Evolutionary conservation across 148 eudicot species (phyloP), one percentile per base, ranked within the genome.

Genomic region (Fagopyrum tataricum): DNA sequence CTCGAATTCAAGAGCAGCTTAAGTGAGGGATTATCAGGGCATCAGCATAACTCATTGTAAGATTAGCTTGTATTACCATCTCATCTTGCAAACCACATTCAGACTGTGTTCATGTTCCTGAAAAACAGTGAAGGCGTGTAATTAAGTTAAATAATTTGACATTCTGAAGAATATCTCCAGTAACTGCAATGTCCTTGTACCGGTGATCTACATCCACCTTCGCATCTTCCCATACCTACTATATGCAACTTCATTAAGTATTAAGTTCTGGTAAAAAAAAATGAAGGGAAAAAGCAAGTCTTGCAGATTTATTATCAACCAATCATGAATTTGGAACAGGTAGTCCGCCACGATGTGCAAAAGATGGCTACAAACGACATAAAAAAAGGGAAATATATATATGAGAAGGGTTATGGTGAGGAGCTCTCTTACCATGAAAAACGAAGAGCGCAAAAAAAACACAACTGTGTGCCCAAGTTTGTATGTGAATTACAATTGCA

Each of bases 221-320:
- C 40, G 12, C 4, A 20, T 7, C 10, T 58, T 58, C 39, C 39
- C 4, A 5, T 23, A 12, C 31, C 39, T 59, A 24, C 24, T 55
- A 9, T 9, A 26, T 4, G 4, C 12, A 61, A 61, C 67, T 26
- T 24, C 7, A 11, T 24, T 24, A 4, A 11, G 26, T 10, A 4
- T 10, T 61, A 6, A 64, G 6, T 31, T 7, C 15, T 39, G 44
- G 69, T 64, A 14, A 13, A 64, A 64, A 31, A 59, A 23, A 59
- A 23, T 13, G 17, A 61, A 15, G 20, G 37, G 9, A 64, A 31
- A 64, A 6, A 64, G 37, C 7, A 64, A 20, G 39, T 64, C 44
- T 64, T 64, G 69, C 69, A 64, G 37, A 64, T 64, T 64, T 64
- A 37, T 15, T 64, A 37, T 14, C 43, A 62, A 62, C 64, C n/a